A percentile compares a stretch with the other conserved stretches of the same genome.
phyloP scores from a whole-genome alignment of 2,329 filamentous ascomycete species.

The Cercospora sp. region DNA sequence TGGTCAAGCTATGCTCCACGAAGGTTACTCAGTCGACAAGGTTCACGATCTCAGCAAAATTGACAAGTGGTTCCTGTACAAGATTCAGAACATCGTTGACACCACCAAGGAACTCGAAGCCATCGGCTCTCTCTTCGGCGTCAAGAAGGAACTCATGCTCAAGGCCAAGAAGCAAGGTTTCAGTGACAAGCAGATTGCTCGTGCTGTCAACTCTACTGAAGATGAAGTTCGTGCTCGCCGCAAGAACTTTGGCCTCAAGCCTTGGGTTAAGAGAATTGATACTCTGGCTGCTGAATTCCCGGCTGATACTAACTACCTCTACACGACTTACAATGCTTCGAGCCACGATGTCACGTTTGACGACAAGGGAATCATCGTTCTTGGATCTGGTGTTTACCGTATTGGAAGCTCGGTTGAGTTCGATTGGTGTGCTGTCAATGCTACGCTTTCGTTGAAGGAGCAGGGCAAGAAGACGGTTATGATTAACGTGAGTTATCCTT shows the following conservation, averaged over 20 bases:
- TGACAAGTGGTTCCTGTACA: constrained; percentile 99
- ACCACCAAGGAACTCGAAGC: constrained; percentile 83
- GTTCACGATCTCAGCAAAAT: constrained; percentile 96
- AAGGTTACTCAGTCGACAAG: constrained; percentile 88
- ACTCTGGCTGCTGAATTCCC: constrained; percentile 96
- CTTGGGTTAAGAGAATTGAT: constrained; percentile 98
- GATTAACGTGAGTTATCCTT: constrained; percentile 63
- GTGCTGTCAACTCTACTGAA: constrained; percentile 80
- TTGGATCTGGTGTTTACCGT: constrained; percentile 94
- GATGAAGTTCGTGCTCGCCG: constrained; percentile 84
- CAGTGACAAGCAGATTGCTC: constrained; percentile 92
- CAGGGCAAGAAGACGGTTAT: constrained; percentile 97
- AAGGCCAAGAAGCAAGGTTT: constrained; percentile 98
- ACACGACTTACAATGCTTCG: constrained; percentile 96
- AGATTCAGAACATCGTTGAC: constrained; percentile 95
- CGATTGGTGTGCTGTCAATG: constrained; percentile 95
- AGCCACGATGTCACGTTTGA: constrained; percentile 92
- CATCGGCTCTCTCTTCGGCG: constrained; percentile 74
- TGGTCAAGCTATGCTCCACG: constrained; percentile 95
- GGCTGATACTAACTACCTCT: constrained; percentile 90
- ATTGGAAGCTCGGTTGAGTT: constrained; percentile 98
- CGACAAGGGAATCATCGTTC: constrained; percentile 83
- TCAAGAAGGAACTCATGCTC: constrained; percentile 84
- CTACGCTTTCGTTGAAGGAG: constrained; percentile 75
- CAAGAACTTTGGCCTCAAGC: constrained; percentile 82